Conservation (phyloP, 192 early-diverging fungal genomes). For the Dissophora ornata region DNA sequence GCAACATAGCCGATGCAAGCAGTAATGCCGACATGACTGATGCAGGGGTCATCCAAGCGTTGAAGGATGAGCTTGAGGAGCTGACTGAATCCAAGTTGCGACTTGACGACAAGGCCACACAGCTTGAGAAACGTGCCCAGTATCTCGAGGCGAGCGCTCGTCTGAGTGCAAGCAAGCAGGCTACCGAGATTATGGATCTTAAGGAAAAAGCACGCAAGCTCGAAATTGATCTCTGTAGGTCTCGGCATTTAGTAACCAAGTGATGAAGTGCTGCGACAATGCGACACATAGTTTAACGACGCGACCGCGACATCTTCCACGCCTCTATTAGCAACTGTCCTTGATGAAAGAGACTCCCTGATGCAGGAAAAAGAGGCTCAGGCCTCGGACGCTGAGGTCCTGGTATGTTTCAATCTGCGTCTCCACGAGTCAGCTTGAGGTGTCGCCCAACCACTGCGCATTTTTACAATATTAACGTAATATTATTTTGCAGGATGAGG, state of each 20-base stretch:
- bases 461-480: no score
- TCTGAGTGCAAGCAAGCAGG: slow-evolving; percentile 29
- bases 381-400: slow-evolving; percentile 3
- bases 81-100: slow-evolving; percentile 10
- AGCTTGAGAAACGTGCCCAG: slow-evolving; percentile 38
- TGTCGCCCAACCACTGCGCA: no score
- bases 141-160: slow-evolving; percentile 39
- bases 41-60: slow-evolving; percentile 12
- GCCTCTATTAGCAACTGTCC: slow-evolving; percentile 8
- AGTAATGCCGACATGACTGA: not conserved
- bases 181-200: slow-evolving; percentile 42
- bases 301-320: not conserved
- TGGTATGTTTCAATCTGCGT: not conserved
- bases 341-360: slow-evolving; percentile 33
- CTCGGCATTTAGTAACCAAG: no score
- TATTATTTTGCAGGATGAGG: slow-evolving; percentile 49
- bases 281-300: not conserved
- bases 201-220: slow-evolving; percentile 41
- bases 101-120: slow-evolving; percentile 16
- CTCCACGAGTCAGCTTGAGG: no score
- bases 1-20: not conserved
- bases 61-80: slow-evolving; percentile 35
- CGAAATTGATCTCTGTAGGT: slow-evolving; percentile 48
- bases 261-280: no score
- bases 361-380: slow-evolving; percentile 12